Conservation (phyloP, 2,329 filamentous ascomycete genomes). For the Tricladium varicosporioides region DNA sequence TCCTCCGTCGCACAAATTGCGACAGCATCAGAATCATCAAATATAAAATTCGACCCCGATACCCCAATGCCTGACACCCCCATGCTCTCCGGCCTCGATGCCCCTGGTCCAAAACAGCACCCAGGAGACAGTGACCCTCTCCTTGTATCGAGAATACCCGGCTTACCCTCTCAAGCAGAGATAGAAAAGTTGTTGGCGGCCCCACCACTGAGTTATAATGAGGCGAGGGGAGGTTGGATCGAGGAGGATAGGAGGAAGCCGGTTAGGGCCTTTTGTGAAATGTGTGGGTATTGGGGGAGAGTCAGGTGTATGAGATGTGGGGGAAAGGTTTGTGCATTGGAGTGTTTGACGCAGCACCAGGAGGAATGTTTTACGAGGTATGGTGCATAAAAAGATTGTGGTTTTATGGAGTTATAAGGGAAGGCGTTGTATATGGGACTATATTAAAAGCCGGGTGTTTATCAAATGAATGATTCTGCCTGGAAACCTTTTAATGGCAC, state of each 20-base stretch:
- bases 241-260: slow-evolving; percentile 49
- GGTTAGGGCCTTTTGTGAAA: slow-evolving; percentile 67
- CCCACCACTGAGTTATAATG: slow-evolving; percentile 66
- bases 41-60: slow-evolving; percentile 34
- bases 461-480: too few relatives aligned
- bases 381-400: slow-evolving; percentile 36
- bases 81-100: slow-evolving; percentile 6
- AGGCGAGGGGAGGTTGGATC: slow-evolving; percentile 52
- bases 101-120: slow-evolving; percentile 34
- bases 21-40: not conserved
- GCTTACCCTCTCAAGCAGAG: slow-evolving; percentile 57
- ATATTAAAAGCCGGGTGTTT: too few relatives aligned
- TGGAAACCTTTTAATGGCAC: too few relatives aligned
- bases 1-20: slow-evolving; percentile 13
- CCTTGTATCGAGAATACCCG: slow-evolving; percentile 56
- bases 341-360: slow-evolving; percentile 69
- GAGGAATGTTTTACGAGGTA: slow-evolving; percentile 70
- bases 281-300: slow-evolving; percentile 80
- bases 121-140: slow-evolving; percentile 55
- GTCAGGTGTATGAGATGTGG: slow-evolving; percentile 77
- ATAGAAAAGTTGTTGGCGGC: slow-evolving; percentile 61
- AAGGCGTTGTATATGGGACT: too few relatives aligned
- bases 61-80: slow-evolving; percentile 39
- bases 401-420: not conserved
- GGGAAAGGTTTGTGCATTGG: slow-evolving; percentile 72